These are phyloP conservation scores for Lindgomyces ingoldianus DNA, from an alignment of 495 filamentous ascomycete species.

Conservation along the genomic window DNA sequence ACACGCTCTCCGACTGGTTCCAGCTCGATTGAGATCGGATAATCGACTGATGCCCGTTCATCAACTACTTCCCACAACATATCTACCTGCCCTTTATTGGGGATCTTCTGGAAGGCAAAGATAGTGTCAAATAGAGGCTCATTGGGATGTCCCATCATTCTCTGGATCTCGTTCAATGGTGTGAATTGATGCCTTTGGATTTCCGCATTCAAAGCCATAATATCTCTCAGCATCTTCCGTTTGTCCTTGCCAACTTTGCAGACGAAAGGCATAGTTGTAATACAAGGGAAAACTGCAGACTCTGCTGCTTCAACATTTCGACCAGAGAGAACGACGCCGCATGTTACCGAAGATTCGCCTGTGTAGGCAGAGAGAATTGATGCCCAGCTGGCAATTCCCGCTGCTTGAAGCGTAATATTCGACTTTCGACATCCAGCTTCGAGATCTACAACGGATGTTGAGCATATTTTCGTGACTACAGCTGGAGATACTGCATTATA, in stretches of 20 bases:
- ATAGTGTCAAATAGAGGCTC: slow-evolving; percentile 73
- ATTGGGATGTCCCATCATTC: slow-evolving; percentile 60
- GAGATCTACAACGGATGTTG: slow-evolving; percentile 47
- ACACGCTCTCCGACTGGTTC: slow-evolving; percentile 54
- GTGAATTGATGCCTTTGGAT: slow-evolving; percentile 69
- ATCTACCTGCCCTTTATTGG: background rate
- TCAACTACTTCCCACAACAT: slow-evolving; percentile 52
- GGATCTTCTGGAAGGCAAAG: slow-evolving; percentile 72
- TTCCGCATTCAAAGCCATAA: slow-evolving; percentile 61
- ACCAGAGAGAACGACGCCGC: slow-evolving; percentile 72
- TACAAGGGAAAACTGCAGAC: slow-evolving; percentile 66
- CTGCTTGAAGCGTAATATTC: slow-evolving; percentile 69
- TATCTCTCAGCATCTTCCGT: slow-evolving; percentile 54
- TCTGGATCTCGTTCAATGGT: slow-evolving; percentile 66
- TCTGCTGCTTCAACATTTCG: slow-evolving; percentile 58
- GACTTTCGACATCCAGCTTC: slow-evolving; percentile 54
- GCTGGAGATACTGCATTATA: slow-evolving; percentile 45
- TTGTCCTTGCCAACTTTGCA: slow-evolving; percentile 55
- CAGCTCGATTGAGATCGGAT: slow-evolving; percentile 71
- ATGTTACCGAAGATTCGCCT: slow-evolving; percentile 66
- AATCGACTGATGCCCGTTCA: slow-evolving; percentile 62
- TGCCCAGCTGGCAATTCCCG: slow-evolving; percentile 74
- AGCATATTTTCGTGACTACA: slow-evolving; percentile 48
- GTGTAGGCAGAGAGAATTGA: slow-evolving; percentile 68
- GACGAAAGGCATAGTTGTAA: slow-evolving; percentile 70